phyloP scores from a whole-genome alignment of 148 eudicot species.

The Rhododendron kiyosumense region DNA sequence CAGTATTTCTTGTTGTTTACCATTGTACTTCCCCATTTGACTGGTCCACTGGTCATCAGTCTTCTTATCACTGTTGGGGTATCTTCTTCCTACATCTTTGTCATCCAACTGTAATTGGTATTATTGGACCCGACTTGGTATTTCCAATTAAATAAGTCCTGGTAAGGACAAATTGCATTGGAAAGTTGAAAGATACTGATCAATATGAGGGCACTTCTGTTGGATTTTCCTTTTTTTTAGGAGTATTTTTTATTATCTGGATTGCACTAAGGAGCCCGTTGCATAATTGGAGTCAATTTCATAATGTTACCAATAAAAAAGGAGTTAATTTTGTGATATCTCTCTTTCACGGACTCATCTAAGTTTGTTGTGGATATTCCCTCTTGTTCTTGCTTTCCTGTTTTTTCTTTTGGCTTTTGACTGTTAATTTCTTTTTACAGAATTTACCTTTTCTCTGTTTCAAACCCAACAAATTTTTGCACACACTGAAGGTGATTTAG shows the following conservation, averaged over 20 bases:
- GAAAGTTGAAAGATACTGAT: constrained; percentile 12
- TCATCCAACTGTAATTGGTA: constrained; percentile 22
- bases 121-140: constrained; percentile 6
- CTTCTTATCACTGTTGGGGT: background rate
- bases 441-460: background rate
- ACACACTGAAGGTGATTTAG: background rate
- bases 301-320: background rate
- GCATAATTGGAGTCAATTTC: background rate
- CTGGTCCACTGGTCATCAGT: constrained; percentile 15
- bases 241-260: background rate
- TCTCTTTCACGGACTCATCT: background rate
- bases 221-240: background rate
- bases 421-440: background rate
- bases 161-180: background rate
- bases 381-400: background rate
- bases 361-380: background rate
- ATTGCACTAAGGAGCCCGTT: background rate
- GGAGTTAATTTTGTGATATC: constrained; percentile 2
- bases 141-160: background rate
- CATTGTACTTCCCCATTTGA: background rate
- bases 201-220: background rate
- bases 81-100: constrained; percentile 8
- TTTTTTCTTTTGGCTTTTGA: background rate
- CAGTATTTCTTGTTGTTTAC: constrained; percentile 3
- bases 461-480: background rate